A percentile compares a stretch with the other conserved stretches of the same genome.
Evolutionary conservation across 1,284 basidiomycete genomes (phyloP).

Genomic region (Boletellus deceptivus): DNA sequence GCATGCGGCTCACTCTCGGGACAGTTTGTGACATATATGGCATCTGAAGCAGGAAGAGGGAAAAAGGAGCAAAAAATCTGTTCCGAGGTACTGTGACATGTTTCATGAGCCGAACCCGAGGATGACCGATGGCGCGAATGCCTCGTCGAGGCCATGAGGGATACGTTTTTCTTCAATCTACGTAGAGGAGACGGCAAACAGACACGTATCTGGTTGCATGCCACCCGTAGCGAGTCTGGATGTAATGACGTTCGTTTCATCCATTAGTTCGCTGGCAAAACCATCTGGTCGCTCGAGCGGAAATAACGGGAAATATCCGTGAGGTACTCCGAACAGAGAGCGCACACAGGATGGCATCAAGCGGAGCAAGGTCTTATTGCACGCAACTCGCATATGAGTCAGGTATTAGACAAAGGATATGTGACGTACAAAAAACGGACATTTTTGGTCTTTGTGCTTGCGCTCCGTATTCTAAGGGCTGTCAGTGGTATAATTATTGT

Average conservation of each 20-base stretch:
- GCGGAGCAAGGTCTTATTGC: not conserved
- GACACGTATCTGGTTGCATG: not conserved
- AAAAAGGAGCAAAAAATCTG: not conserved
- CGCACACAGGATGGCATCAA: not conserved
- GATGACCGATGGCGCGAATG: not conserved
- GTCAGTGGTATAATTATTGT: not conserved
- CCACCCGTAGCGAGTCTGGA: not conserved
- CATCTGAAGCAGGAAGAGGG: conserved; percentile 5
- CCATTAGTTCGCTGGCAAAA: not conserved
- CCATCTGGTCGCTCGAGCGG: too few species aligned
- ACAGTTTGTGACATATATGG: not conserved
- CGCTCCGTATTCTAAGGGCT: not conserved
- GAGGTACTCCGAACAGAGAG: too few species aligned
- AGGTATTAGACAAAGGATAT: not conserved
- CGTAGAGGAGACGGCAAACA: not conserved
- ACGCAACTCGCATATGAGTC: not conserved
- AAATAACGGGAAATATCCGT: not conserved
- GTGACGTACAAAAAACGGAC: not conserved
- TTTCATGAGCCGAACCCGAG: conserved; percentile 15
- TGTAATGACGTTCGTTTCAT: not conserved
- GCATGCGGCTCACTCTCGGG: not conserved
- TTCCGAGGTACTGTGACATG: not conserved
- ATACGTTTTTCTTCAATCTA: not conserved
- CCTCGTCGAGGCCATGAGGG: not conserved
- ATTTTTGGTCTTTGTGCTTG: not conserved